Conservation (phyloP, 352 stramenopile species). For the Globisporangium perplexum region DNA sequence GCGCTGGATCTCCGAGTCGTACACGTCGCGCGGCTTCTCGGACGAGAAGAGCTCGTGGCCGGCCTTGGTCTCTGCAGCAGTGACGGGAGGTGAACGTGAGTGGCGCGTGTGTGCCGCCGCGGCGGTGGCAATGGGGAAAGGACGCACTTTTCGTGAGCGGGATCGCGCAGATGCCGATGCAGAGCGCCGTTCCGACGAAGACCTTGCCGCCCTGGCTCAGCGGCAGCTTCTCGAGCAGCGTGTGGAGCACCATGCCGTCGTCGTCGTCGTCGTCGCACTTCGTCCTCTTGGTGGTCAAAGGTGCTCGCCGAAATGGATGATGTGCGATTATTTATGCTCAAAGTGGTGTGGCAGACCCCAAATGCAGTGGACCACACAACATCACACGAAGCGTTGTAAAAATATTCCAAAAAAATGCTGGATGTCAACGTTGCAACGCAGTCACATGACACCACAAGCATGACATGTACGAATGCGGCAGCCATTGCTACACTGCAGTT, state of each 20-base stretch:
- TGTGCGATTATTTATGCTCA: neutral
- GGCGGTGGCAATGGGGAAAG: too few species aligned
- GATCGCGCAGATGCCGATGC: slow-evolving; percentile 64
- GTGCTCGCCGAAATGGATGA: neutral
- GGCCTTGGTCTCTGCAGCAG: slow-evolving; percentile 60
- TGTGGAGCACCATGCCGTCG: slow-evolving; percentile 34
- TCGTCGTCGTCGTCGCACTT: neutral
- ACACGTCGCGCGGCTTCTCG: slow-evolving; percentile 74
- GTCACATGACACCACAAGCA: too few species aligned
- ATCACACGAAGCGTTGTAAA: too few species aligned
- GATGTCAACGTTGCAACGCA: too few species aligned
- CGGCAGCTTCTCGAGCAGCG: slow-evolving; percentile 61
- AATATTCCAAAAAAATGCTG: too few species aligned
- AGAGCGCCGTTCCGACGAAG: slow-evolving; percentile 56
- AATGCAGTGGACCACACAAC: neutral
- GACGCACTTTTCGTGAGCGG: slow-evolving; percentile 56
- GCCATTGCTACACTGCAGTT: too few species aligned
- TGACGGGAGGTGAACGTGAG: neutral
- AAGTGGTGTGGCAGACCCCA: too few species aligned
- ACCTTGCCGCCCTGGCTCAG: slow-evolving; percentile 69
- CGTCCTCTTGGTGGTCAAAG: neutral
- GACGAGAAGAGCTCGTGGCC: slow-evolving; percentile 84
- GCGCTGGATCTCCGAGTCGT: slow-evolving; percentile 61
- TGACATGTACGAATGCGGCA: too few species aligned
- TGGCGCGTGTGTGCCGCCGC: too few species aligned